Conservation (phyloP, 23 red algal genomes). For the Chondrus crispus region DNA sequence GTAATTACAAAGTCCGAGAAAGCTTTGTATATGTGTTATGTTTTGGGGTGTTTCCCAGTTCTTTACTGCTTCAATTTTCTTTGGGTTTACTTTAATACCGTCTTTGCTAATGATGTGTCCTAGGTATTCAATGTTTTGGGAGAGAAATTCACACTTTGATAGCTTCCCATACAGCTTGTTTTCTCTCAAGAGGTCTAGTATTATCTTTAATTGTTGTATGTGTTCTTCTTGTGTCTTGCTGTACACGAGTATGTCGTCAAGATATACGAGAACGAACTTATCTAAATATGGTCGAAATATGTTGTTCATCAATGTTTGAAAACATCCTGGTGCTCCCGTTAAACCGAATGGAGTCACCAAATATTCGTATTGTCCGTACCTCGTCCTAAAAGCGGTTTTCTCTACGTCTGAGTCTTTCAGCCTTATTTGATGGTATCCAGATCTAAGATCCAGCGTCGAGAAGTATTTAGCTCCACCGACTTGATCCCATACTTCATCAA, state of each 20-base stretch:
- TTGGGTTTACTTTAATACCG: background rate
- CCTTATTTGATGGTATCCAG: background rate
- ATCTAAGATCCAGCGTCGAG: background rate
- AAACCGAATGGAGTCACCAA: background rate
- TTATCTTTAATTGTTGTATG: background rate
- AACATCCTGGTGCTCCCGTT: background rate
- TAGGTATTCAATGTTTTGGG: background rate
- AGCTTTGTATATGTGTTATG: background rate
- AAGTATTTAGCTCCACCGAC: background rate
- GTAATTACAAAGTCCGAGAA: slow-evolving; percentile 5
- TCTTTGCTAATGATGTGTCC: background rate
- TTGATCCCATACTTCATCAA: slow-evolving; percentile 19
- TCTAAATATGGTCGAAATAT: slow-evolving; percentile 34
- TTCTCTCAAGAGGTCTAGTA: slow-evolving; percentile 5
- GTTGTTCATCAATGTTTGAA: background rate
- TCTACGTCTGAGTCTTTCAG: background rate
- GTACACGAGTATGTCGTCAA: slow-evolving; percentile 13
- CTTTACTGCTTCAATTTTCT: slow-evolving; percentile 4
- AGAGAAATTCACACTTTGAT: background rate
- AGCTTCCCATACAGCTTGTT: slow-evolving; percentile 18
- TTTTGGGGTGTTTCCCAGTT: background rate
- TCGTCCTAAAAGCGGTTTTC: background rate
- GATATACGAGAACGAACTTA: background rate
- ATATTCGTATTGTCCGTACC: background rate
- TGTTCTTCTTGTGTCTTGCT: background rate